Evolutionary conservation across 495 filamentous ascomycete genomes (phyloP).

Genomic region (Podospora didyma): DNA sequence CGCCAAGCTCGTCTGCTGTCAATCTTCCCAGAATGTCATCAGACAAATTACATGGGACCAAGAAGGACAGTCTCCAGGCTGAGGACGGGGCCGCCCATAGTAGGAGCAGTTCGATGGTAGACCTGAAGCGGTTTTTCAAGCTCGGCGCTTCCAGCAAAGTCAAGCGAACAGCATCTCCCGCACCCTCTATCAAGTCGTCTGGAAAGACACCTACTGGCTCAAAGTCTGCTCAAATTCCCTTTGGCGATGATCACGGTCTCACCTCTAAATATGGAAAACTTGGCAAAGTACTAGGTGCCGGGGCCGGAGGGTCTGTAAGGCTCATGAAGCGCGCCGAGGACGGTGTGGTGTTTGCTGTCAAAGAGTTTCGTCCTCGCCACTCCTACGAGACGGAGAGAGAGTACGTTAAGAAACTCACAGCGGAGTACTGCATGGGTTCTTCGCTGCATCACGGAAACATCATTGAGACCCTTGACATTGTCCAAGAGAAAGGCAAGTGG

Average conservation of each 20-base stretch:
- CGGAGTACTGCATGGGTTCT: slow-evolving; percentile 97
- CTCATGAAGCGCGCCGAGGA: slow-evolving; percentile 90
- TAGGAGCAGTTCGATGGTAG: slow-evolving; percentile 83
- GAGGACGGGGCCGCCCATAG: slow-evolving; percentile 35
- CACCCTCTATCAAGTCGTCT: slow-evolving; percentile 46
- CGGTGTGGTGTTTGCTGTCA: slow-evolving; percentile 90
- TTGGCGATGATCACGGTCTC: slow-evolving; percentile 90
- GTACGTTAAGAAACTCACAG: slow-evolving; percentile 98
- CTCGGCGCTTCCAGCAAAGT: slow-evolving; percentile 58
- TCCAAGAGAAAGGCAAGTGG: slow-evolving; percentile 92
- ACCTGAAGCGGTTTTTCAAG: slow-evolving; percentile 90
- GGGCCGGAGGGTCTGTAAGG: slow-evolving; percentile 91
- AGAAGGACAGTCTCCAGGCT: slow-evolving; percentile 45
- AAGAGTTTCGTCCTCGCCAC: slow-evolving; percentile 92
- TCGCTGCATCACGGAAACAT: slow-evolving; percentile 98
- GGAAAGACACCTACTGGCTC: slow-evolving; percentile 55
- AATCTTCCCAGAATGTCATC: slow-evolving; percentile 33
- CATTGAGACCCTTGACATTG: slow-evolving; percentile 95
- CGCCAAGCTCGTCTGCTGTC: slow-evolving; percentile 41
- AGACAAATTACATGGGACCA: slow-evolving; percentile 33
- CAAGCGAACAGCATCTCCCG: slow-evolving; percentile 63
- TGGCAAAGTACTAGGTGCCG: slow-evolving; percentile 87
- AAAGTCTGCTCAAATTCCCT: slow-evolving; percentile 69
- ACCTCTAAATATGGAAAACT: slow-evolving; percentile 92
- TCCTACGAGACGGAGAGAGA: slow-evolving; percentile 90